These are phyloP conservation scores for Linnemannia hyalina DNA, from an alignment of 192 early-diverging fungal genomes.

Conservation along the genomic window DNA sequence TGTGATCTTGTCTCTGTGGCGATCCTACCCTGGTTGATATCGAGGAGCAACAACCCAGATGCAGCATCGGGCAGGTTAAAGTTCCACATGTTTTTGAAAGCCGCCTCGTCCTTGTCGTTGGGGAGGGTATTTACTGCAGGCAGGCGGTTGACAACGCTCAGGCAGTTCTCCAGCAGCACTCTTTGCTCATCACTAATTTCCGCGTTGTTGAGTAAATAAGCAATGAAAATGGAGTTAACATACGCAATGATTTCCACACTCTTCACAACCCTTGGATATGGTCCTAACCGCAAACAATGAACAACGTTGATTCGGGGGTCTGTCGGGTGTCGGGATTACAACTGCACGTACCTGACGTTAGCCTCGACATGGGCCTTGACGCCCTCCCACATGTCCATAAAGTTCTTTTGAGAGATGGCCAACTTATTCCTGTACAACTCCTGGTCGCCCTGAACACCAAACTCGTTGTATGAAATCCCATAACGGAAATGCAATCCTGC, in stretches of 20 bases:
- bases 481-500: slow-evolving; percentile 75
- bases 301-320: background rate
- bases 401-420: slow-evolving; percentile 62
- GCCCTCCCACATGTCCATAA: slow-evolving; percentile 66
- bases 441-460: slow-evolving; percentile 66
- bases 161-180: slow-evolving; percentile 63
- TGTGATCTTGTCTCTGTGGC: slow-evolving; percentile 69
- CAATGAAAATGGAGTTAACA: no score
- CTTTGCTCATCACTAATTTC: slow-evolving; percentile 61
- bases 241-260: no score
- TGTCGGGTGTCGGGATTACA: background rate
- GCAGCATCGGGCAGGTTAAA: slow-evolving; percentile 73
- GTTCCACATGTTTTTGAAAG: slow-evolving; percentile 76
- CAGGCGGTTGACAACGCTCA: slow-evolving; percentile 66
- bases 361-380: slow-evolving; percentile 68
- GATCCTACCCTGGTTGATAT: slow-evolving; percentile 64
- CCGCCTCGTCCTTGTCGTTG: slow-evolving; percentile 63
- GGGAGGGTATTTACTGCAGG: slow-evolving; percentile 55
- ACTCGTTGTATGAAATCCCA: slow-evolving; percentile 73
- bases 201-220: no score
- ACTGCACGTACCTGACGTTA: slow-evolving; percentile 60
- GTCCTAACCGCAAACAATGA: background rate
- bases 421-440: slow-evolving; percentile 66
- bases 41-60: slow-evolving; percentile 65
- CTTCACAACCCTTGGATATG: no score